Percentiles rank a stretch among this genome's conserved stretches.
phyloP scores from a whole-genome alignment of 2,329 filamentous ascomycete genomes.

The Aspergillus sp. region DNA sequence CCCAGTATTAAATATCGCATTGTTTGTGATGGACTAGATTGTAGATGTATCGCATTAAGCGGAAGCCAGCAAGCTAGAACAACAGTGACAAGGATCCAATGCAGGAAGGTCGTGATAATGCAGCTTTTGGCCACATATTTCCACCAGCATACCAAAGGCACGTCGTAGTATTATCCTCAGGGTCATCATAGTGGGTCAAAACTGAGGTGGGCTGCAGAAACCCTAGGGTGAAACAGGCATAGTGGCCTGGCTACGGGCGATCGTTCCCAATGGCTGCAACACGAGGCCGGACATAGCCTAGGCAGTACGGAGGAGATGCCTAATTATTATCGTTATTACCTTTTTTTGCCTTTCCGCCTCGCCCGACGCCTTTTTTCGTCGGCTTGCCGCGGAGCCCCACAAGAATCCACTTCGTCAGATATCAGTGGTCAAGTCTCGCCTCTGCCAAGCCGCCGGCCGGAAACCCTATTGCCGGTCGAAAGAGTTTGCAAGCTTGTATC shows the following conservation, averaged over 20 bases:
- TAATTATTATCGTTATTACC: too few relatives aligned
- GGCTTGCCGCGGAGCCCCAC: background rate
- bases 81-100: too few relatives aligned
- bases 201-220: background rate
- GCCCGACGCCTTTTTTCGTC: background rate
- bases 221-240: background rate
- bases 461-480: background rate
- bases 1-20: too few relatives aligned
- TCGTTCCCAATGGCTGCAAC: background rate
- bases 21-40: too few relatives aligned
- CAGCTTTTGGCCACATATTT: too few relatives aligned
- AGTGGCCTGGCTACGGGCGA: background rate
- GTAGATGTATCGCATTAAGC: too few relatives aligned
- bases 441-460: background rate
- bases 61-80: too few relatives aligned
- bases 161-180: background rate
- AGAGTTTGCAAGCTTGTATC: too few relatives aligned
- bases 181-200: background rate
- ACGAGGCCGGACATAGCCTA: too few relatives aligned
- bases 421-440: background rate
- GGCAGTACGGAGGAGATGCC: too few relatives aligned
- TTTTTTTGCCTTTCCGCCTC: background rate
- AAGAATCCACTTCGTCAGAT: background rate
- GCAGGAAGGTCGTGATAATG: too few relatives aligned
- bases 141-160: too few relatives aligned